These are phyloP conservation scores for Corchorus olitorius DNA, from an alignment of 345 rosid species.

Conservation along the genomic window DNA sequence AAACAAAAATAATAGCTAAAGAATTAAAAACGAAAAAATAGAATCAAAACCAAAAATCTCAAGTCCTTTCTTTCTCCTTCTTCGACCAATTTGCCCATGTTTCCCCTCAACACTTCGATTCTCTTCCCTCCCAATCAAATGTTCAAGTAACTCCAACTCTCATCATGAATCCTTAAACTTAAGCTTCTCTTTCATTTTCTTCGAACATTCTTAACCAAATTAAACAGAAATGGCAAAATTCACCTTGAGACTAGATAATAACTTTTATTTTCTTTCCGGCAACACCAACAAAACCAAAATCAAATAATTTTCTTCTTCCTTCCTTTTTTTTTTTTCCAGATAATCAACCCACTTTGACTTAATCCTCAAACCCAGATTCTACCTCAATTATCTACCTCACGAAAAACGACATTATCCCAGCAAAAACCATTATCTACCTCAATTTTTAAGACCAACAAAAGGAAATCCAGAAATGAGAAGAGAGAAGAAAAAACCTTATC, in stretches of 20 bases:
- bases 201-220: slow-evolving; percentile 15
- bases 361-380: no score
- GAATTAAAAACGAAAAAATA: no score
- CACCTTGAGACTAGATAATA: slow-evolving; percentile 38
- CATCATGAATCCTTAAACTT: neutral
- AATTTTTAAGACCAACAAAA: no score
- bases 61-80: slow-evolving; percentile 30
- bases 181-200: neutral
- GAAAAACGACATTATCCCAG: no score
- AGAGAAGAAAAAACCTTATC: no score
- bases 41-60: slow-evolving; percentile 12
- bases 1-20: no score
- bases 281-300: slow-evolving; percentile 5
- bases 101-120: neutral
- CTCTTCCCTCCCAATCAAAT: neutral
- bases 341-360: no score
- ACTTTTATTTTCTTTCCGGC: slow-evolving; percentile 41
- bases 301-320: no score
- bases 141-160: neutral
- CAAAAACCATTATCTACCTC: no score
- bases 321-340: no score
- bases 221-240: slow-evolving; percentile 53
- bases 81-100: neutral
- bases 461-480: no score
- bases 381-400: no score